Evolutionary conservation across 2,329 filamentous ascomycete species (phyloP), one percentile per base, ranked within the genome.

Genomic region (Chaetomium globosum): DNA sequence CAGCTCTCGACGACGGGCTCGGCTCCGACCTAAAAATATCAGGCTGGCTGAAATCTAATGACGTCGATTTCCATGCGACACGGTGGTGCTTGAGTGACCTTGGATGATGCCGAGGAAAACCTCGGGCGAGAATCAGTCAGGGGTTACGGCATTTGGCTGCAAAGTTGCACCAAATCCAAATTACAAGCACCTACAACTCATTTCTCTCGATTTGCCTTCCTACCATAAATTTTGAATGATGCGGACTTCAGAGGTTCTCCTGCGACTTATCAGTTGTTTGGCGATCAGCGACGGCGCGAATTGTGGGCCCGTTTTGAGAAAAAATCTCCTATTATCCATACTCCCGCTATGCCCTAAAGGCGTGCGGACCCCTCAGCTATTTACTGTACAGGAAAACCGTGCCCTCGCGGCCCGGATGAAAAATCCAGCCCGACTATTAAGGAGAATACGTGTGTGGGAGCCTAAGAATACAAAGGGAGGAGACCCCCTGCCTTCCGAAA

Each of bases 231-330:
- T n/a, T 53, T 23, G 23, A 48, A 23, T 2, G 36, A 30, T 12
- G 9, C n/a, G 36, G 21, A n/a, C 43, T 52, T 13, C 31, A 36
- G 39, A 16, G 10, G 16, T 33, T 2, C 12, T 19, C 2, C 8
- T 13, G 43, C 61, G 66, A 66, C 64, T 56, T 53, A 56, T 66
- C 66, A 64, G 51, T 57, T 66, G 61, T 23, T 2, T 31, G n/a
- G 33, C 9, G 39, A 51, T 51, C 48, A 57, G 43, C 58, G 26
- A 23, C 43, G 31, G 61, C 51, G 31, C 48, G 16, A 61, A 61
- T 58, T 57, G 61, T 67, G 67, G 63, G 67, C 7, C 36, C 48
- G 46, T 28, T 67, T 28, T n/a, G n/a, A n/a, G n/a, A n/a, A n/a
- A n/a, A n/a, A n/a, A n/a, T n/a, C n/a, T n/a, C n/a, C n/a, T n/a